Base-by-base conservation (phyloP, 202 grass and related monocot genomes). In the Eragrostis tef region DNA sequence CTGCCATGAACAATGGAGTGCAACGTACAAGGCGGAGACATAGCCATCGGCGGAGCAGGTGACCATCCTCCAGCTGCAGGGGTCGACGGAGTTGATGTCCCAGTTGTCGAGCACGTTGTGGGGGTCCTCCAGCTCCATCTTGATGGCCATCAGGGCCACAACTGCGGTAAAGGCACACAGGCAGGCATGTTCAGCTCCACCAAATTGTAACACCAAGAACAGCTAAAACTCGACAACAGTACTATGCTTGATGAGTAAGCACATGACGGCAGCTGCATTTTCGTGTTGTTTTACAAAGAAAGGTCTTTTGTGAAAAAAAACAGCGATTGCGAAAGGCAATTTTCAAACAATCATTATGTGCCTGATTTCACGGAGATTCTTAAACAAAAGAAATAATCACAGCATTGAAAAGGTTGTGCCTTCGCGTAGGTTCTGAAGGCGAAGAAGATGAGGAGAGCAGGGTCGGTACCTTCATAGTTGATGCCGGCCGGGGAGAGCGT, bases 21-120 rank as follows among this genome's bases (percentile, higher is more conserved):
- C 13, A 50, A 69, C 92, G 26, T 79, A 95, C 95, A 98, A 70
- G 14, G 95, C 90, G 11, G 95, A 98, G 71, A 98, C 95, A 64
- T 86, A 95, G 84, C 95, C 95, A 21, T 98, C 95, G 34, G 87
- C 21, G 56, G 87, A 89, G 86, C 92, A 98, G 65, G 95, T 95
- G 71, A 98, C 92, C 95, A 98, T 98, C 79, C 92, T 90, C 92
- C 95, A 98, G 86, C 95, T 98, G 84, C 95, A 98, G 73, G 95
- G 95, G 79, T 98, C 95, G 67, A 98, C 95, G 20, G 95, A 93
- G 80, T 93, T 98, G 83, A 93, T 90, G 54, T 98, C 95, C 95
- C 95, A 98, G 90, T 95, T 98, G 79, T 89, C 92, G 34, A 98
- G 85, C 73, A 88, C 92, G 24, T 94, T 91, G 51, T 98, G 83